Percentiles rank a stretch among this genome's conserved stretches.
Evolutionary conservation across 805 yeast genomes (phyloP).

Genomic region (Metschnikowia dekortorum): DNA sequence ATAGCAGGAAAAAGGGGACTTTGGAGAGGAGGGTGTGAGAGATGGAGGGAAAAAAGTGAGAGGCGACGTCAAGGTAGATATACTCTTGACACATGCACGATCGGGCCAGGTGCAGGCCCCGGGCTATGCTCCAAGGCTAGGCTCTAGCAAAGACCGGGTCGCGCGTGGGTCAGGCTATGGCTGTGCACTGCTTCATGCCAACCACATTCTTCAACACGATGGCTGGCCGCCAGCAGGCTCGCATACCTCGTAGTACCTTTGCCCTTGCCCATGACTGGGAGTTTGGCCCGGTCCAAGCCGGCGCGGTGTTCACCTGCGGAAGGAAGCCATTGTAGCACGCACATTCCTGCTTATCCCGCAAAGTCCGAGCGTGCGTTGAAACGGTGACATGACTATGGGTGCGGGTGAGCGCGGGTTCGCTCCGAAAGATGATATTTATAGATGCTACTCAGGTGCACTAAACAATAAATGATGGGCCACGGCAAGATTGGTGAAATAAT

Average conservation of each 20-base stretch:
- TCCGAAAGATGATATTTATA: neutral
- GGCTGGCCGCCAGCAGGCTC: neutral
- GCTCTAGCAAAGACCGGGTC: neutral
- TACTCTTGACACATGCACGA: slow-evolving; percentile 1
- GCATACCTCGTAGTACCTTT: no score
- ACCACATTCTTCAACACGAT: neutral
- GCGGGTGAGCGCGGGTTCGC: neutral
- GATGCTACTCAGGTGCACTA: neutral
- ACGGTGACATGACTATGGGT: neutral
- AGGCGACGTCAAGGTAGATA: neutral
- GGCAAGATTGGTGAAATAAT: no score
- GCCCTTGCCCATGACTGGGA: neutral
- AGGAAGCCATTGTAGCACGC: neutral
- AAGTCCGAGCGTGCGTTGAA: neutral
- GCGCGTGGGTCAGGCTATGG: neutral
- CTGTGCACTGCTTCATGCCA: neutral
- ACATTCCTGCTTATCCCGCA: neutral
- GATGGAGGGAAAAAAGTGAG: neutral
- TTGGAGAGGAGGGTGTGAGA: neutral
- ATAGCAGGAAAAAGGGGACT: neutral
- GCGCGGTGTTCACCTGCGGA: neutral
- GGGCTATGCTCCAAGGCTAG: neutral
- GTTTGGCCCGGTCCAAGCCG: neutral
- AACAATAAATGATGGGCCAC: no score
- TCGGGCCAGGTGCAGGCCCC: neutral